Evolutionary conservation across 148 eudicot genomes (phyloP).

Genomic region (Rheum nobile): DNA sequence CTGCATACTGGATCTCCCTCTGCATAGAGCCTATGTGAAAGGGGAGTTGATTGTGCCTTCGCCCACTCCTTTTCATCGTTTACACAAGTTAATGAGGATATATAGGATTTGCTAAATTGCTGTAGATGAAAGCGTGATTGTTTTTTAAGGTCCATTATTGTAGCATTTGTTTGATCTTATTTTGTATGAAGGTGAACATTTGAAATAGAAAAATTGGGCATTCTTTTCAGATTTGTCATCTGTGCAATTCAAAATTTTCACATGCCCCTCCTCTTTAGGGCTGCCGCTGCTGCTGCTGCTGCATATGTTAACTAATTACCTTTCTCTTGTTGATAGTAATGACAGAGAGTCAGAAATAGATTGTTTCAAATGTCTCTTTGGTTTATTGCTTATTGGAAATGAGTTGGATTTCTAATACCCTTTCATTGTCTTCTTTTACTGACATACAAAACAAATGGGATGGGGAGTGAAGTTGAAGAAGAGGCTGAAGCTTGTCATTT

Average conservation of each 20-base stretch:
- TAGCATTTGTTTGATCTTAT: slow-evolving; percentile 19
- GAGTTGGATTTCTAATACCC: too few relatives aligned
- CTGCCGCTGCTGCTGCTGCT: too few relatives aligned
- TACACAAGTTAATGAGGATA: slow-evolving; percentile 1
- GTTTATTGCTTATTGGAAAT: too few relatives aligned
- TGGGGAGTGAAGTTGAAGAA: too few relatives aligned
- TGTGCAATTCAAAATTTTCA: not conserved
- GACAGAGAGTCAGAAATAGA: too few relatives aligned
- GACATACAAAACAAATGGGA: too few relatives aligned
- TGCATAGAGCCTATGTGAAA: slow-evolving; percentile 8
- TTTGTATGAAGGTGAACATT: slow-evolving; percentile 15
- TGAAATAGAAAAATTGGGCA: slow-evolving; percentile 7
- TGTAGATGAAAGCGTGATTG: slow-evolving; percentile 2
- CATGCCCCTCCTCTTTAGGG: too few relatives aligned
- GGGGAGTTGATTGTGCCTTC: slow-evolving; percentile 7
- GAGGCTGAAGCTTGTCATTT: too few relatives aligned
- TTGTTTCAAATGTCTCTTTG: too few relatives aligned
- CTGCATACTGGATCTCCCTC: slow-evolving; percentile 4
- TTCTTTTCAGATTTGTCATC: not conserved
- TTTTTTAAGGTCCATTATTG: slow-evolving; percentile 16
- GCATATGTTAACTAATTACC: not conserved
- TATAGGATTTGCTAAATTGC: slow-evolving; percentile 4
- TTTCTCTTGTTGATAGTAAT: too few relatives aligned
- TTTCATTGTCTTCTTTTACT: too few relatives aligned
- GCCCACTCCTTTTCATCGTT: not conserved